Evolutionary conservation across 768 basidiomycete species (phyloP).

Genomic region (Tulasnella sp.): DNA sequence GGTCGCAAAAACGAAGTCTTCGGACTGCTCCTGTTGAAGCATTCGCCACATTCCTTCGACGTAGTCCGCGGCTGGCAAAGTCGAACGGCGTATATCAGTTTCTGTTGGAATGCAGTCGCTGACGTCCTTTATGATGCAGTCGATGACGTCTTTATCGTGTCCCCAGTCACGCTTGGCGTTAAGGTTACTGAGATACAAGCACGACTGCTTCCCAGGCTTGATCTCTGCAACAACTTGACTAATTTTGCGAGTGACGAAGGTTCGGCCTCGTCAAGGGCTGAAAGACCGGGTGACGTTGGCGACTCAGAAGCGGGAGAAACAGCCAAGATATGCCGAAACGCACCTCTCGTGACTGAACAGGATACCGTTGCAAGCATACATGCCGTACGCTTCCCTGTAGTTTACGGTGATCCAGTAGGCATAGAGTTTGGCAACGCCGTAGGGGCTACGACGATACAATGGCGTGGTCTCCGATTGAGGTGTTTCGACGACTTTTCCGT

Average conservation of each 20-base stretch:
- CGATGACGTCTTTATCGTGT: constrained; percentile 53
- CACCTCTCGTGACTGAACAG: constrained; percentile 89
- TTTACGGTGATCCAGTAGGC: constrained; percentile 87
- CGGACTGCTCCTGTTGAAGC: constrained; percentile 74
- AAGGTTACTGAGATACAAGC: constrained; percentile 88
- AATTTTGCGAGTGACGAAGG: constrained; percentile 95
- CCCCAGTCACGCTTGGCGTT: constrained; percentile 98
- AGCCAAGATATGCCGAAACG: neutral
- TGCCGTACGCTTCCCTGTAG: constrained; percentile 90
- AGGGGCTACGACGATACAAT: constrained; percentile 97
- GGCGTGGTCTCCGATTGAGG: constrained; percentile 95
- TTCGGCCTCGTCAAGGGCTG: constrained; percentile 83
- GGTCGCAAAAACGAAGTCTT: constrained; percentile 92
- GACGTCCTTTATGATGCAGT: neutral
- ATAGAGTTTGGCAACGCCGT: constrained; percentile 92
- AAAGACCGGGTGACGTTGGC: neutral
- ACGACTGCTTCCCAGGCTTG: constrained; percentile 74
- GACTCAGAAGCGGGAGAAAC: neutral
- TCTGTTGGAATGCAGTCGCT: no score
- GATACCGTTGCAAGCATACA: constrained; percentile 96
- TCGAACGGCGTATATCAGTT: neutral
- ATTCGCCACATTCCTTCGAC: constrained; percentile 98
- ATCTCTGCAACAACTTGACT: constrained; percentile 90
- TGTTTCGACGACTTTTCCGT: constrained; percentile 92
- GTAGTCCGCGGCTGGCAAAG: constrained; percentile 44